Evolutionary conservation across 139 green algal species (phyloP), one percentile per base, ranked within the genome.

Genomic region (Desmodesmus armatus): DNA sequence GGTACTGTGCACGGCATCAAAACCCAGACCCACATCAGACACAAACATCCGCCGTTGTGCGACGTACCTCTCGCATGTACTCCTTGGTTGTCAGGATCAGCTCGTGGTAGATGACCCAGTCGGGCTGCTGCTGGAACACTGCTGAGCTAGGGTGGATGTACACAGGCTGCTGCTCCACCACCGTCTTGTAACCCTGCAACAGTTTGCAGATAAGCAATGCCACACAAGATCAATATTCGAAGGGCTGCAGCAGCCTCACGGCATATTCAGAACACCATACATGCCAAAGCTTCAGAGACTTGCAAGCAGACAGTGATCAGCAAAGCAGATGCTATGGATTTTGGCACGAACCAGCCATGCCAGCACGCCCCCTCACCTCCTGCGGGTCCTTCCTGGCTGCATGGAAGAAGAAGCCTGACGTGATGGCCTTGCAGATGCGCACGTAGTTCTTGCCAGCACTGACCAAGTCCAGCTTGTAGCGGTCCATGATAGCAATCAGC

Each of bases 401-500:
- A 67, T 99, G 96, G 92, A 99, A 99, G 92, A 99, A 99, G 90
- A 98, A 99, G 35, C 95, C 93, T 13, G 78, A 89, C 15, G 88
- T 83, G 78, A 95, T 93, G 82, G 92, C 92, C 87, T 95, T 97
- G 85, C 95, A 96, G 35, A 99, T 96, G 65, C 94, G 94, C 83
- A 94, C 94, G 90, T 95, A 98, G 90, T 98, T 96, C 37, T 92
- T 87, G 25, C 97, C 79, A 1, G 94, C 94, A 27, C 86, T 94
- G 49, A 98, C 96, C n/a, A 98, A 88, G 87, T 99, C 96, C 85
- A 99, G 93, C 87, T 98, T 98, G 94, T 99, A 99, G 15, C 81
- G 87, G 90, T 99, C 97, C 97, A 99, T 99, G 93, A 99, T 99
- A 47, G 94, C 90, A 40, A 99, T 88, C 76, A 99, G 94, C 94